Base-by-base conservation (phyloP, 2,329 filamentous ascomycete species). In the Aschersonia sp. region DNA sequence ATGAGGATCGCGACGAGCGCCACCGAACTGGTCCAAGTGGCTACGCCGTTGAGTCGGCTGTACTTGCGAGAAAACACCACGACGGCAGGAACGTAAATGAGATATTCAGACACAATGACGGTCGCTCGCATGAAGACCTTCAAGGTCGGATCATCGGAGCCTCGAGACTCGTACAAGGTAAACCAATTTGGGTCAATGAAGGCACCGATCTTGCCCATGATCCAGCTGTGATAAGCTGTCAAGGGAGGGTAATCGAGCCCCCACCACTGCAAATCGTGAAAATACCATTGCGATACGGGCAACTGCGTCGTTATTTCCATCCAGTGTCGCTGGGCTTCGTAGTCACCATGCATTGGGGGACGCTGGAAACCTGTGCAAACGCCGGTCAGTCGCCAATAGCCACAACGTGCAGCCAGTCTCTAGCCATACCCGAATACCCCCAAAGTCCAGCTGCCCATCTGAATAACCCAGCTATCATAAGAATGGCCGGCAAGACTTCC, bases 271-370 rank as follows among this genome's bases (percentile, higher is more conserved):
- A 97, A 71, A 62, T 98, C 89, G 63, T 98, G 87, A 60, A 94
- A 95, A 65, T 98, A 98, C 92, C 94, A 98, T 63, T 92, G 84
- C 9, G 87, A 92, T 39, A 94, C 74, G 11, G 92, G 92, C 2
- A 98, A 72, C 50, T 95, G 79, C 7, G 79, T 85, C 2, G 92
- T 95, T 54, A 98, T 73, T 61, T 98, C 92, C 89, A 98, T 95
- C 92, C 92, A 98, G 65, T 98, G 92, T 56, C 92, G 73, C 64
- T 98, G 92, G 4, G 94, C 92, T 69, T 98, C 92, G 66, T 95
- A 98, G 65, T 98, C 92, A 54, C 92, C 92, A 60, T 89, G 85
- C 80, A 95, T 88, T 5, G 92, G 92, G 37, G 89, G 89, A 50
- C 77, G 79, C 50, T 83, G 71, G 58, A 83, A 85, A 48, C 90